Conservation (phyloP, 768 basidiomycete species). For the Infundibulicybe gibba region DNA sequence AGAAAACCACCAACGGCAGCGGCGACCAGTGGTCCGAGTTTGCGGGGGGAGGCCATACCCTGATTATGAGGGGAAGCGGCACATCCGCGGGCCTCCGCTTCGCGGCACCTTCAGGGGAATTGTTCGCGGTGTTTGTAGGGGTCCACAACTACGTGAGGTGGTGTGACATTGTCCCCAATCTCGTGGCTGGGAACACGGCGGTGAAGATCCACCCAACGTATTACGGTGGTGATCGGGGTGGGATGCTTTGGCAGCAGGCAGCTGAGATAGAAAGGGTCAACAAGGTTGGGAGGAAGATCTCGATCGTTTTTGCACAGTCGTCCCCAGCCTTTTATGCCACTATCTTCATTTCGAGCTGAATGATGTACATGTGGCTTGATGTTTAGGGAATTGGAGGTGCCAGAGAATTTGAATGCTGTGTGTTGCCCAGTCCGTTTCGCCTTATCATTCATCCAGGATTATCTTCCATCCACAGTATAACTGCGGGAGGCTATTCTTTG, state of each 20-base stretch:
- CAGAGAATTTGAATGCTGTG: too few species aligned
- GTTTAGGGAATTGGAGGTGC: too few species aligned
- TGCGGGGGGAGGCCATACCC: constrained; percentile 12
- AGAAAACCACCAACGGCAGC: constrained; percentile 27
- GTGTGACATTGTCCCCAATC: constrained; percentile 31
- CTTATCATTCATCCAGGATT: too few species aligned
- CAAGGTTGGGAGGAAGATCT: too few species aligned
- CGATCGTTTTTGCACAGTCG: too few species aligned
- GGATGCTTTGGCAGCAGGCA: not conserved
- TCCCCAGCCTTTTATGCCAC: not conserved
- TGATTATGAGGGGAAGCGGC: constrained; percentile 33
- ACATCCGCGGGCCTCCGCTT: constrained; percentile 35
- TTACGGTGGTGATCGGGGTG: constrained; percentile 13
- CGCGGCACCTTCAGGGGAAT: constrained; percentile 20
- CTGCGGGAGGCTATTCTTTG: too few species aligned
- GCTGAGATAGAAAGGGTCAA: too few species aligned
- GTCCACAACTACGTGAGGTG: constrained; percentile 36
- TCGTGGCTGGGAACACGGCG: constrained; percentile 17
- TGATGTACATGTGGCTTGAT: too few species aligned
- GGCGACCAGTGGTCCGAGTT: constrained; percentile 25
- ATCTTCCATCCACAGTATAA: too few species aligned
- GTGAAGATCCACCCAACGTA: constrained; percentile 22
- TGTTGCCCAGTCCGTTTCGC: too few species aligned
- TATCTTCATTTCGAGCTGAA: not conserved
- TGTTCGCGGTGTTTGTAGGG: constrained; percentile 29